phyloP scores from a whole-genome alignment of 768 basidiomycete genomes.

The Mycena venus region DNA sequence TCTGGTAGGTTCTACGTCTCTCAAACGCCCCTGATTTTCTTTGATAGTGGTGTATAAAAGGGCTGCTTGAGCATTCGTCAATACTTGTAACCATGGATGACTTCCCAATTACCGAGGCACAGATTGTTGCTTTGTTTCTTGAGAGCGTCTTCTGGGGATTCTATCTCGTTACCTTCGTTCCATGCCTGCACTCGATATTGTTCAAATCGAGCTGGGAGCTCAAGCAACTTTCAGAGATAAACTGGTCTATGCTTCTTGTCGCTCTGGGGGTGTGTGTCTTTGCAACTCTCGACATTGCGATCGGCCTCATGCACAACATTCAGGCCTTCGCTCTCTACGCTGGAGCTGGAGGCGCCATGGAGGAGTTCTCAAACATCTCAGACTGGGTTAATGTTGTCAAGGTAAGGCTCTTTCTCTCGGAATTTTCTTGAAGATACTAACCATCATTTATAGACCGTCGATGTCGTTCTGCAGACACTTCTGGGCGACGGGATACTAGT shows the following conservation, averaged over 20 bases:
- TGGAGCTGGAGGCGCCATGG: neutral
- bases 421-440: neutral
- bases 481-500: neutral
- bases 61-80: neutral
- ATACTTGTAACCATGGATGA: neutral
- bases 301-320: slow-evolving; percentile 7
- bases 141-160: slow-evolving; percentile 10
- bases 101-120: slow-evolving; percentile 15
- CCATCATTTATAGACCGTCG: neutral
- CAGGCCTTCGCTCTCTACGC: neutral
- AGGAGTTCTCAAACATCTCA: neutral
- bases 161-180: neutral
- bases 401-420: neutral
- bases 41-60: neutral
- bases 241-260: neutral
- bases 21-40: no score
- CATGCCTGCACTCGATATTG: neutral
- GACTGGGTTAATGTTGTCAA: slow-evolving; percentile 8
- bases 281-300: neutral
- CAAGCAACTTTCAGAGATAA: neutral
- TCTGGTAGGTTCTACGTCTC: no score
- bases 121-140: neutral
- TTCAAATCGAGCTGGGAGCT: neutral
- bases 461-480: neutral
- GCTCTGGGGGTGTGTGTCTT: neutral